Percentiles rank a stretch among this genome's conserved stretches.
These are phyloP conservation scores for Stevia rebaudiana DNA, from an alignment of 140 eudicot genomes.

Conservation along the genomic window DNA sequence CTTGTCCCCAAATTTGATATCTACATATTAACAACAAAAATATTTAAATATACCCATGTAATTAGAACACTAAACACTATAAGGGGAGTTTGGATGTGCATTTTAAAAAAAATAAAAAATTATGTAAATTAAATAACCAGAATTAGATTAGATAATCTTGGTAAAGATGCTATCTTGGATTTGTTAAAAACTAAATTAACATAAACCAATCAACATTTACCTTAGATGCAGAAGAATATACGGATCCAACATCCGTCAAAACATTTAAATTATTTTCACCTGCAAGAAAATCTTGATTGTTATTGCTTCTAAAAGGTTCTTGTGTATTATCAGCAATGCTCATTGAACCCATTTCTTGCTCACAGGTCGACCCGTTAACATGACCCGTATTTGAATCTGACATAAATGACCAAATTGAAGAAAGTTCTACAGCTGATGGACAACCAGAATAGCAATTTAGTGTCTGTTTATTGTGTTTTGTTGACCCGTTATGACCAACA, in stretches of 20 bases:
- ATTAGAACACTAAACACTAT: neutral
- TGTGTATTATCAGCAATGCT: conserved; percentile 46
- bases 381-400: conserved; percentile 28
- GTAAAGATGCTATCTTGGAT: neutral
- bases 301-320: conserved; percentile 25
- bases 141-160: neutral
- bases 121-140: neutral
- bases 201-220: conserved; percentile 28
- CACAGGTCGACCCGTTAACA: conserved; percentile 46
- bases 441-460: conserved; percentile 79
- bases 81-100: neutral
- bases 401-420: conserved; percentile 73
- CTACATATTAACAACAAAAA: conserved; percentile 32
- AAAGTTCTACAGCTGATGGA: conserved; percentile 78
- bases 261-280: conserved; percentile 33
- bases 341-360: conserved; percentile 72
- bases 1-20: conserved; percentile 39
- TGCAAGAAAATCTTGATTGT: conserved; percentile 31
- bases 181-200: neutral
- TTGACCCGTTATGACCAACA: conserved; percentile 51
- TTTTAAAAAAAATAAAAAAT: neutral
- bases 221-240: conserved; percentile 42
- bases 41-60: neutral
- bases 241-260: conserved; percentile 33
- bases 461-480: conserved; percentile 56